Conservation (phyloP, 768 basidiomycete species). For the Tricholoma matsutake region DNA sequence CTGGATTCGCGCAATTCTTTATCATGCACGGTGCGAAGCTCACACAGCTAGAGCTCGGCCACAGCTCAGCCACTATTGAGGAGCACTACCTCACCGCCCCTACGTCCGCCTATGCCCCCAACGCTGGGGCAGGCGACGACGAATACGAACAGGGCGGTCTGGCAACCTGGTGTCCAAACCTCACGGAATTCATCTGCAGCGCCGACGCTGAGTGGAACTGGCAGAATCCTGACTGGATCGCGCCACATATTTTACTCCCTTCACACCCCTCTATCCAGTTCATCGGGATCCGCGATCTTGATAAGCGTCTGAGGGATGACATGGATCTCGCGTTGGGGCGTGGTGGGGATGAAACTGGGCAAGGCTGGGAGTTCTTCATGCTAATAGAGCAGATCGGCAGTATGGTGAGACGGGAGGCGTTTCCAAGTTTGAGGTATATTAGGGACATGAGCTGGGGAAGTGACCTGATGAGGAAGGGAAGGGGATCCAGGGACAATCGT, state of each 20-base stretch:
- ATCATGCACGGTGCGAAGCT: slow-evolving; percentile 60
- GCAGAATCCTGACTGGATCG: slow-evolving; percentile 78
- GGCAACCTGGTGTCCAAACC: slow-evolving; percentile 67
- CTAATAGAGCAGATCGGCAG: slow-evolving; percentile 63
- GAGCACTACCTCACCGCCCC: slow-evolving; percentile 61
- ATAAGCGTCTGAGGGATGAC: slow-evolving; percentile 55
- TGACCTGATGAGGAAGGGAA: slow-evolving; percentile 47
- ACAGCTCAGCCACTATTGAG: slow-evolving; percentile 62
- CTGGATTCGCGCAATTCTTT: slow-evolving; percentile 66
- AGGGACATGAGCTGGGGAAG: slow-evolving; percentile 64
- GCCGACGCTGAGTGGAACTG: slow-evolving; percentile 84
- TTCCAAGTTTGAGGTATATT: slow-evolving; percentile 57
- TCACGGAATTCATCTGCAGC: slow-evolving; percentile 67
- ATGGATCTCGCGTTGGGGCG: slow-evolving; percentile 10
- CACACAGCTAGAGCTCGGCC: slow-evolving; percentile 67
- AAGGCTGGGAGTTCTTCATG: slow-evolving; percentile 48
- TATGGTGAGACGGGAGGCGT: slow-evolving; percentile 54
- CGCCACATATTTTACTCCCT: slow-evolving; percentile 69
- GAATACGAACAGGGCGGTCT: slow-evolving; percentile 41
- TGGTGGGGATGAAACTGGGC: slow-evolving; percentile 9
- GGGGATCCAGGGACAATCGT: neutral
- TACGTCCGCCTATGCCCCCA: slow-evolving; percentile 29
- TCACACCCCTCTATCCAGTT: slow-evolving; percentile 58
- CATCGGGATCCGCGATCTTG: slow-evolving; percentile 72
- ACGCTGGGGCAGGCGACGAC: slow-evolving; percentile 29